These are phyloP conservation scores for Colletotrichum sp. DNA, from an alignment of 2,329 filamentous ascomycete genomes.

Conservation along the genomic window DNA sequence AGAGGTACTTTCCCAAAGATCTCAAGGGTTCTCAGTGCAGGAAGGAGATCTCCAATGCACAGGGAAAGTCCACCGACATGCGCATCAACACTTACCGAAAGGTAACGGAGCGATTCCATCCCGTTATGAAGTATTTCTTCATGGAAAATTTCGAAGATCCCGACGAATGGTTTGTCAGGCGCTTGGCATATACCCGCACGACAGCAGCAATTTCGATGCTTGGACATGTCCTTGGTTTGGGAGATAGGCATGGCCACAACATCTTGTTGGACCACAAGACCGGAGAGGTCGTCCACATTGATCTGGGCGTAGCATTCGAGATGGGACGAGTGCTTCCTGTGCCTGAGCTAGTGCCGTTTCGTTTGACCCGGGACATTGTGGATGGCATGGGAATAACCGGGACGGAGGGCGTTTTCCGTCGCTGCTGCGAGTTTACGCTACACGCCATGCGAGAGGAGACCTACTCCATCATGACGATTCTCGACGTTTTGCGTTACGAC, in stretches of 20 bases:
- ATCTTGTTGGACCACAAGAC: conserved; percentile 90
- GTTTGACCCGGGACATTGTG: conserved; percentile 90
- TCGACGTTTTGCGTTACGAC: conserved; percentile 98
- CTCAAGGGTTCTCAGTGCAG: conserved; percentile 78
- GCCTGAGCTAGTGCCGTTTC: conserved; percentile 94
- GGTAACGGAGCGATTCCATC: conserved; percentile 82
- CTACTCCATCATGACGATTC: conserved; percentile 97
- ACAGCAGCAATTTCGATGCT: conserved; percentile 96
- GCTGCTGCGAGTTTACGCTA: conserved; percentile 98
- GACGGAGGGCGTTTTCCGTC: conserved; percentile 93
- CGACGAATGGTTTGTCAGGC: conserved; percentile 92
- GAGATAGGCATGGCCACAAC: conserved; percentile 95
- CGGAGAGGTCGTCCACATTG: conserved; percentile 95
- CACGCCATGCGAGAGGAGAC: conserved; percentile 94
- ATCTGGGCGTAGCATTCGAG: conserved; percentile 96
- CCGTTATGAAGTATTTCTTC: conserved; percentile 96
- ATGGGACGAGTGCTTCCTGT: conserved; percentile 94
- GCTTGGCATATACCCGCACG: conserved; percentile 89
- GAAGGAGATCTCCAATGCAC: conserved; percentile 77
- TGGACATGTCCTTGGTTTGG: conserved; percentile 89
- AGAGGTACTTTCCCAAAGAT: conserved; percentile 84
- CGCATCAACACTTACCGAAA: conserved; percentile 78
- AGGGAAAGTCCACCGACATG: conserved; percentile 70
- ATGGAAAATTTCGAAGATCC: conserved; percentile 93
- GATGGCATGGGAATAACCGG: conserved; percentile 97